These are phyloP conservation scores for Ascobolus immersus DNA, from an alignment of 495 filamentous ascomycete genomes.

Conservation along the genomic window DNA sequence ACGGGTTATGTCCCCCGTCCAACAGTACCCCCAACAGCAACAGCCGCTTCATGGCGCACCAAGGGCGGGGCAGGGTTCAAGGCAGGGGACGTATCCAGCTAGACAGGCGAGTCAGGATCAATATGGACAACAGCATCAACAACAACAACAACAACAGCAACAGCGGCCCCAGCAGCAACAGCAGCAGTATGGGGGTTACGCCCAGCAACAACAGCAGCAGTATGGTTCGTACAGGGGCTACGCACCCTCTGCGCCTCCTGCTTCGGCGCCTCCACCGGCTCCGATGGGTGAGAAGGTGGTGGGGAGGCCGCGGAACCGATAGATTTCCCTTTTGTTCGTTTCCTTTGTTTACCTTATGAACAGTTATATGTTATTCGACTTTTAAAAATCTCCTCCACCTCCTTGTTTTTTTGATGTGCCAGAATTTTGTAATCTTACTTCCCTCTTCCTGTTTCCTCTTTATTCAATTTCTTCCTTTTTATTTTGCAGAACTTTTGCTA, in stretches of 20 bases:
- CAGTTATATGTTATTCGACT: no score
- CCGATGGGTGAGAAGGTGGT: no score
- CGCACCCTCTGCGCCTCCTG: no score
- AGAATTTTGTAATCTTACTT: neutral
- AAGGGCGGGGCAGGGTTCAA: no score
- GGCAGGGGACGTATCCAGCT: no score
- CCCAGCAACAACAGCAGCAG: neutral
- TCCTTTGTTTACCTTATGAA: neutral
- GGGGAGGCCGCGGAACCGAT: no score
- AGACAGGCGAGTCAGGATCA: slow-evolving; percentile 4
- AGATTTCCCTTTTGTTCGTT: neutral
- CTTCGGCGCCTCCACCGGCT: no score
- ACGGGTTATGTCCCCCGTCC: no score
- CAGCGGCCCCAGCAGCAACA: slow-evolving; percentile 7
- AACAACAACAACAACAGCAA: slow-evolving; percentile 9
- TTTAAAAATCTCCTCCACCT: neutral
- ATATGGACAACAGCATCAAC: slow-evolving; percentile 1
- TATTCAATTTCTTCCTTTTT: neutral
- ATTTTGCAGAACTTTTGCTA: neutral
- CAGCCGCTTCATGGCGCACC: no score
- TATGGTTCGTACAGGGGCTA: neutral
- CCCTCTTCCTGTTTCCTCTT: neutral
- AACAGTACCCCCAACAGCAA: no score
- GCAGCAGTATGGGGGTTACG: neutral
- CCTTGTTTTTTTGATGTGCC: neutral